Evolutionary conservation across 208 protist species (phyloP), one percentile per base, ranked within the genome.

Genomic region (Porcisia hertigi): DNA sequence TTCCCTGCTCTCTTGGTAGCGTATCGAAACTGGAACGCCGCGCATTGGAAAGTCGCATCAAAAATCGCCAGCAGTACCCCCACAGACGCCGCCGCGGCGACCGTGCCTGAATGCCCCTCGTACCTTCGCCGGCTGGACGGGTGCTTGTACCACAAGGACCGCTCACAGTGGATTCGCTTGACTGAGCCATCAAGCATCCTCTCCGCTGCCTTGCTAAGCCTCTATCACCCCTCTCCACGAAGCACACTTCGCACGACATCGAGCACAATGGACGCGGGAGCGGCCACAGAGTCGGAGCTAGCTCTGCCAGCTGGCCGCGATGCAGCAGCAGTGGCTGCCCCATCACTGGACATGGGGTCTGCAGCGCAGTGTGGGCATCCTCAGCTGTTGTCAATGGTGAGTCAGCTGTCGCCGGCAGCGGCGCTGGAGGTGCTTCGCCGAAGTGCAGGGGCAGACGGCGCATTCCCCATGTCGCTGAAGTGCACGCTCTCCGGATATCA

Each of bases 151-250:
- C 78, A 82, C 73, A 60, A 67, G 20, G 67, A 78, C 6, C 66
- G 69, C 3, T 16, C 59, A 20, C 78, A 82, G 73, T 82, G 78
- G 66, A 30, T 94, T 57, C 86, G 87, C 41, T 66, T 87, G 47
- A 78, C 79, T 47, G 90, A 94, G 71, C 90, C 90, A 8, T 77
- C 86, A 16, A 89, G 82, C 59, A 36, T 92, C 41, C 72, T 94
- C 0, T 75, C 82, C 8, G 62, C 70, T 66, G 86, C 86, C 25
- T 65, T 94, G 64, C 67, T 80, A 41, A 71, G 75, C 47, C 9
- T 76, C 54, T 76, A 80, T 65, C 30, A 53, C 18, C 58, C 25
- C 11, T 18, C 23, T 20, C 45, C 43, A 20, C 2, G 47, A 14
- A 34, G 23, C 23, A 59, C 49, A 12, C 69, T 45, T 1, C 34